Conservation (phyloP, 192 early-diverging fungal genomes). For the Umbelopsis vinacea region DNA sequence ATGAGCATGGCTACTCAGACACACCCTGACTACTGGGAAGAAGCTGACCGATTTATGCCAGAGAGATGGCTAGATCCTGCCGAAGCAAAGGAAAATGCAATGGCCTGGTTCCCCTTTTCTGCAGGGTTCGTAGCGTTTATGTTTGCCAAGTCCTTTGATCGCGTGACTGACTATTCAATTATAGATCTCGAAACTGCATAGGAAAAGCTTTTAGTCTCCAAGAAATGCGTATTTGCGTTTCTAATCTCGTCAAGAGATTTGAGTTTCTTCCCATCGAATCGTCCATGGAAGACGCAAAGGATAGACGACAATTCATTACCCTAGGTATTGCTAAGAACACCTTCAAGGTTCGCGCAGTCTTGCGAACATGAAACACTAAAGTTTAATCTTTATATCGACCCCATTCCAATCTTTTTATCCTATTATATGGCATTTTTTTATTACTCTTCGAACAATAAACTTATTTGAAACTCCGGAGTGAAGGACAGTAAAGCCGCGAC, state of each 20-base stretch:
- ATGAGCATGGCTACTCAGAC: slow-evolving; percentile 11
- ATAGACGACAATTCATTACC: slow-evolving; percentile 31
- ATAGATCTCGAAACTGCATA: slow-evolving; percentile 52
- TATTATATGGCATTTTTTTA: too few species aligned
- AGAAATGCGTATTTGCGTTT: slow-evolving; percentile 55
- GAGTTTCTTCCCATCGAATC: slow-evolving; percentile 47
- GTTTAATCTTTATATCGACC: not conserved
- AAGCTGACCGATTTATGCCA: slow-evolving; percentile 51
- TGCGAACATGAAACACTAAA: not conserved
- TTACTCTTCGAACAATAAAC: too few species aligned
- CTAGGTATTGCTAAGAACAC: slow-evolving; percentile 24
- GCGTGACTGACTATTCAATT: not conserved
- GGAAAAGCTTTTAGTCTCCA: slow-evolving; percentile 55
- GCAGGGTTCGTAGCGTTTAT: not conserved
- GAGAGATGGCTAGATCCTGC: slow-evolving; percentile 47
- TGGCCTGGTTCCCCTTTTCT: not conserved
- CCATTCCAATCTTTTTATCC: not conserved
- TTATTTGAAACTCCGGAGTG: too few species aligned
- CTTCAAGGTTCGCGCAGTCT: slow-evolving; percentile 21
- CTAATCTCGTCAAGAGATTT: slow-evolving; percentile 48
- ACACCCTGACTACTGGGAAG: slow-evolving; percentile 45
- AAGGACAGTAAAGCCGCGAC: too few species aligned
- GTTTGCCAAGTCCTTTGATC: not conserved
- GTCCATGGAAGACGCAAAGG: slow-evolving; percentile 71
- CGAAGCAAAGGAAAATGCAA: not conserved